Evolutionary conservation across 306 rosid genomes (phyloP), one percentile per base, ranked within the genome.

Genomic region (Hylodesmum podocarpum): DNA sequence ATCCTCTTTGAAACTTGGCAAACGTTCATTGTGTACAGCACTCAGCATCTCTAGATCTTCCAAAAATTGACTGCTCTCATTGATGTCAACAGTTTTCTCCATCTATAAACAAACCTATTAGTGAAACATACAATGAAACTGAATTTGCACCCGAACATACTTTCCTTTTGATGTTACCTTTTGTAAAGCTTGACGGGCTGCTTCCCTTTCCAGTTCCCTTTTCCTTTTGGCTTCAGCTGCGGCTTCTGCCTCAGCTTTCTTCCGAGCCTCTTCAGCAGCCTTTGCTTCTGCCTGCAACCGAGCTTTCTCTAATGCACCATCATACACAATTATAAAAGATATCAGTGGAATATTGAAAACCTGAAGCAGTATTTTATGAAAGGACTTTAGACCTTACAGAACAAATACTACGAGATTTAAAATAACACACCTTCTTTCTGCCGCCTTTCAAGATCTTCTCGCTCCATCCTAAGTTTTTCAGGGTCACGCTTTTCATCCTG

Each of bases 401-500:
- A 50, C 11, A 70, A 54, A 75, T 4, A 54, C 21, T 33, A 44
- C 21, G 51, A 66, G 37, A 33, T 62, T 62, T 16, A 36, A 70
- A 75, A 72, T n/a, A 3, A 50, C 72, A 77, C 72, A 94, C 98
- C 98, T 89, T 92, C 93, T 83, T 81, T 94, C 72, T 83, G 91
- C 78, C 85, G 84, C 76, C 89, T 89, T 75, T 94, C 98, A 81
- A 94, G 97, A 19, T 90, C 97, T 72, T 94, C 98, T 80, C 94
- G 87, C 83, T 94, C 98, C 10, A 85, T 77, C 82, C 89, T 82
- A 37, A 94, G 83, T 82, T 90, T 94, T 76, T 91, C 97, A 3
- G 98, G 98, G 82, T 94, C 98, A 71, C 73, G 76, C 79, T 87
- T 94, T 46, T 91, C 97, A 86, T 84, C 98, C 98, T 94, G 86